Percentiles rank a stretch among this genome's conserved stretches.
These are phyloP conservation scores for Salix suchowensis DNA, from an alignment of 345 rosid genomes.

Conservation along the genomic window DNA sequence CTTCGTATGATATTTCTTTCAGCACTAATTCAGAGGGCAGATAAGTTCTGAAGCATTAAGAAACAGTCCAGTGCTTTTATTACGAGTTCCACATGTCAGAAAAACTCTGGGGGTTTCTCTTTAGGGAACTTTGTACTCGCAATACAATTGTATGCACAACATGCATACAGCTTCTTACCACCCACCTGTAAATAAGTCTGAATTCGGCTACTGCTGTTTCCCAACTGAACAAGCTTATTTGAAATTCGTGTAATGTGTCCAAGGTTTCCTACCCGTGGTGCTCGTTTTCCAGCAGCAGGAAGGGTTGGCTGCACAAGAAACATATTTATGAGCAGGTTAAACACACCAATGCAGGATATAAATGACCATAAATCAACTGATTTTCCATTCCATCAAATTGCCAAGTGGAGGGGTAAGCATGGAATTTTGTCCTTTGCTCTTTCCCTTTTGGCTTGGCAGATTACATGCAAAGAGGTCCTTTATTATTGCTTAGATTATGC, in stretches of 20 bases:
- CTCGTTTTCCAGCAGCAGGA: constrained; percentile 63
- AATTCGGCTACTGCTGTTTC: constrained; percentile 51
- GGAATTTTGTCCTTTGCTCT: not conserved
- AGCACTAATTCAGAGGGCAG: not conserved
- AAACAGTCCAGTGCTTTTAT: not conserved
- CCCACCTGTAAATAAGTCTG: constrained; percentile 71
- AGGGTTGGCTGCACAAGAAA: constrained; percentile 62
- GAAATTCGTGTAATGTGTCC: constrained; percentile 86
- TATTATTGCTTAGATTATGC: not conserved
- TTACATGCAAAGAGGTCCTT: not conserved
- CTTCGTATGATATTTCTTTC: not conserved
- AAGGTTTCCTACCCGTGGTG: constrained; percentile 77
- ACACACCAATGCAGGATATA: not conserved
- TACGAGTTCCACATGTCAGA: not conserved
- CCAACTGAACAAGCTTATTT: constrained; percentile 75
- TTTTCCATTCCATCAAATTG: not conserved
- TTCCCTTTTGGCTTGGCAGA: not conserved
- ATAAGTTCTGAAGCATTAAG: not conserved
- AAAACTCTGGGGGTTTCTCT: not conserved
- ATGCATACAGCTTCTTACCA: constrained; percentile 6
- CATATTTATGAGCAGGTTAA: not conserved
- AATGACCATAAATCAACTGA: not conserved
- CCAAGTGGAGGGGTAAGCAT: not conserved
- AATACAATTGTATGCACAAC: not conserved
- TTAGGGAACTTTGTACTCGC: not conserved